Evolutionary conservation across 495 filamentous ascomycete genomes (phyloP).

Genomic region (Aspergillus steynii): DNA sequence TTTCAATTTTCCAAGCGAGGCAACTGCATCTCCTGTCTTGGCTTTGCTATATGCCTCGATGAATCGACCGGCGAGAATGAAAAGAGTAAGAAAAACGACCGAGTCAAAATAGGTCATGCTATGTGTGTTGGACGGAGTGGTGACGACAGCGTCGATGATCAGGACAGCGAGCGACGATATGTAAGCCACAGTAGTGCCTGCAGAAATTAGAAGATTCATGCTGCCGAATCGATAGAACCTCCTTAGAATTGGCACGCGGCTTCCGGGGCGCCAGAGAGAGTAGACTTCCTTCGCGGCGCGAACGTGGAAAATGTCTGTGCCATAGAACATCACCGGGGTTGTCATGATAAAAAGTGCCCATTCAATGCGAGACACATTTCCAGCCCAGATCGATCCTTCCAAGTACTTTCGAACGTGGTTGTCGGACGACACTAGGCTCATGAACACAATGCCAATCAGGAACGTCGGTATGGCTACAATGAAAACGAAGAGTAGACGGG

Average conservation of each 20-base stretch:
- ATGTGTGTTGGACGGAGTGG: slow-evolving; percentile 38
- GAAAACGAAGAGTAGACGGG: slow-evolving; percentile 70
- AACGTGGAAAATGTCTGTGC: slow-evolving; percentile 82
- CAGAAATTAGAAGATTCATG: slow-evolving; percentile 92
- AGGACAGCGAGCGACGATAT: slow-evolving; percentile 79
- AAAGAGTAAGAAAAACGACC: slow-evolving; percentile 90
- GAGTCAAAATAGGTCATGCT: slow-evolving; percentile 86
- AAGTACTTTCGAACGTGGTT: slow-evolving; percentile 61
- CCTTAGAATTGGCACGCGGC: slow-evolving; percentile 69
- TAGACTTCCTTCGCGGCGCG: slow-evolving; percentile 77
- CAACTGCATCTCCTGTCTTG: slow-evolving; percentile 85
- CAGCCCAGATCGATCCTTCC: slow-evolving; percentile 67
- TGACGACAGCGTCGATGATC: slow-evolving; percentile 61
- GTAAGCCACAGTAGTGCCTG: slow-evolving; percentile 89
- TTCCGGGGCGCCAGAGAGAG: slow-evolving; percentile 78
- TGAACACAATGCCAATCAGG: slow-evolving; percentile 86
- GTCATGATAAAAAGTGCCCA: slow-evolving; percentile 84
- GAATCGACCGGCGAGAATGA: slow-evolving; percentile 77
- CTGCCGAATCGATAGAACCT: slow-evolving; percentile 92
- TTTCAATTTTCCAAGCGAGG: slow-evolving; percentile 72
- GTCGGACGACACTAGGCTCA: slow-evolving; percentile 68
- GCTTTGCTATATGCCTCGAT: slow-evolving; percentile 94
- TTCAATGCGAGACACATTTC: slow-evolving; percentile 73
- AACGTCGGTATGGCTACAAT: slow-evolving; percentile 81
- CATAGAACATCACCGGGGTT: slow-evolving; percentile 87